These are phyloP conservation scores for Starmera dryadoides DNA, from an alignment of 805 yeast species.

Conservation along the genomic window DNA sequence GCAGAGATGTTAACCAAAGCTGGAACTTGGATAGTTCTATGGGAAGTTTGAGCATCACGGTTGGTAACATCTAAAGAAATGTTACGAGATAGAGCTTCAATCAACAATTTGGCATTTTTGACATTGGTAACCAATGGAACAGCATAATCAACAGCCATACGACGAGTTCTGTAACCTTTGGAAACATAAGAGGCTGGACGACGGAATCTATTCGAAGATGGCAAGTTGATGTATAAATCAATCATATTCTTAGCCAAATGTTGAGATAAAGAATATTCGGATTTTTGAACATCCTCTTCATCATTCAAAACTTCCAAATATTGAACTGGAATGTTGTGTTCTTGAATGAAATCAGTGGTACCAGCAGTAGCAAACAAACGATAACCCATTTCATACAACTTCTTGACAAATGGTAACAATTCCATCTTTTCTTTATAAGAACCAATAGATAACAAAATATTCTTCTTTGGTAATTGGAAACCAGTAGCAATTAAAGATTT, in stretches of 20 bases:
- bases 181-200: constrained; percentile 98
- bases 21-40: constrained; percentile 73
- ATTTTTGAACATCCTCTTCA: constrained; percentile 67
- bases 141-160: constrained; percentile 99
- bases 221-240: constrained; percentile 93
- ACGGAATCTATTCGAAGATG: constrained; percentile 94
- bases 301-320: constrained; percentile 82
- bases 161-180: constrained; percentile 95
- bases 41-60: constrained; percentile 87
- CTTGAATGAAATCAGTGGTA: constrained; percentile 96
- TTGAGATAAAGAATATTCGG: constrained; percentile 92
- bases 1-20: constrained; percentile 82
- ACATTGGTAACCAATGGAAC: constrained; percentile 97
- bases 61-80: constrained; percentile 57
- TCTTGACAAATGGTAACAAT: constrained; percentile 79
- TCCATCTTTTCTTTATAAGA: constrained; percentile 95
- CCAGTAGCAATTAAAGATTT: constrained; percentile 94
- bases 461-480: constrained; percentile 90
- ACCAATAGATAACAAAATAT: constrained; percentile 89
- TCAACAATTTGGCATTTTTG: constrained; percentile 89
- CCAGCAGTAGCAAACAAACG: constrained; percentile 96
- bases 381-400: constrained; percentile 77
- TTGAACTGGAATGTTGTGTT: constrained; percentile 90
- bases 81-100: constrained; percentile 86
- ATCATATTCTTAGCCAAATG: constrained; percentile 95